Percentiles rank a stretch among this genome's conserved stretches.
phyloP scores from a whole-genome alignment of 2,329 filamentous ascomycete species.

The Scedosporium apiospermum region DNA sequence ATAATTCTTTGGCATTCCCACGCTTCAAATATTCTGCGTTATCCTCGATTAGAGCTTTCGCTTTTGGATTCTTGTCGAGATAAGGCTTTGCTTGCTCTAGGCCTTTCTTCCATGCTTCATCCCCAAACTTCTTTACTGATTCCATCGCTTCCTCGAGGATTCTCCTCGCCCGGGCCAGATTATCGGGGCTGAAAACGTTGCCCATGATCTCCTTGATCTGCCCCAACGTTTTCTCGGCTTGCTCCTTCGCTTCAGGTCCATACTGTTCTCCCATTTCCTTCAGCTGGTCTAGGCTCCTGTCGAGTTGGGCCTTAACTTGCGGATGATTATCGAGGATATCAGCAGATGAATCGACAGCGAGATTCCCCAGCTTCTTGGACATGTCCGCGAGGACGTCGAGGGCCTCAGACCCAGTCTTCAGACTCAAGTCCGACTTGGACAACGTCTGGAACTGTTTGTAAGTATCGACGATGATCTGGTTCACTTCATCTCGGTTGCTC shows the following conservation, averaged over 20 bases:
- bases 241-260: slow-evolving; percentile 68
- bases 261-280: slow-evolving; percentile 61
- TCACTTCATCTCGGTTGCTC: slow-evolving; percentile 61
- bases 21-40: slow-evolving; percentile 60
- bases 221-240: slow-evolving; percentile 61
- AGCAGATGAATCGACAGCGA: slow-evolving; percentile 52
- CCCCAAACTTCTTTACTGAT: slow-evolving; percentile 56
- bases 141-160: slow-evolving; percentile 62
- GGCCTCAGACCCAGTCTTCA: slow-evolving; percentile 51
- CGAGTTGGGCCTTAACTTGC: slow-evolving; percentile 61
- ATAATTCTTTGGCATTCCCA: slow-evolving; percentile 55
- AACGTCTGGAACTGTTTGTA: slow-evolving; percentile 58
- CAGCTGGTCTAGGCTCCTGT: slow-evolving; percentile 56
- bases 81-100: slow-evolving; percentile 62
- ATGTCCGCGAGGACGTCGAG: slow-evolving; percentile 56
- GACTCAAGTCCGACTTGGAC: slow-evolving; percentile 47
- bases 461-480: slow-evolving; percentile 56
- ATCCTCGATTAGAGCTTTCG: slow-evolving; percentile 63
- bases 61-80: slow-evolving; percentile 66
- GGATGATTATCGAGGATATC: slow-evolving; percentile 68
- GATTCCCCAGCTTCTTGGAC: slow-evolving; percentile 45
- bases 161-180: slow-evolving; percentile 45
- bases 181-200: slow-evolving; percentile 45
- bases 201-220: slow-evolving; percentile 56
- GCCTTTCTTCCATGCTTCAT: slow-evolving; percentile 64